Percentiles rank a stretch among this genome's conserved stretches.
Evolutionary conservation across 2,329 filamentous ascomycete species (phyloP).

Genomic region (Penicillium sp.): DNA sequence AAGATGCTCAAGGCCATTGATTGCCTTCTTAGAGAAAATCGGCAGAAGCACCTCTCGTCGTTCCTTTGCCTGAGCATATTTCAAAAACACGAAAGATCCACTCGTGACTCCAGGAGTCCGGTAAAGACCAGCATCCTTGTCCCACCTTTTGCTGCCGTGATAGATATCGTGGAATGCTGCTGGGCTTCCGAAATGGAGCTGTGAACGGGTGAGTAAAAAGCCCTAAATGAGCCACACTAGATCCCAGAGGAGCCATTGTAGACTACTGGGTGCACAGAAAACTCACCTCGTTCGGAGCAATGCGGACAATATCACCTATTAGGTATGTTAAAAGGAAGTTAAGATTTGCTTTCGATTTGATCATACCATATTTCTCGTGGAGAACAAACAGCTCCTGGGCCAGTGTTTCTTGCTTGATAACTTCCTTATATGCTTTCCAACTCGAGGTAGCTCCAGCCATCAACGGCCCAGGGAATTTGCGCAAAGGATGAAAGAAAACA

Average conservation of each 20-base stretch:
- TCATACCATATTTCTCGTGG: not conserved
- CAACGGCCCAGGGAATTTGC: conserved; percentile 13
- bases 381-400: conserved; percentile 3
- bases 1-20: conserved; percentile 8
- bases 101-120: conserved; percentile 9
- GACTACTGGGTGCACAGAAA: not conserved
- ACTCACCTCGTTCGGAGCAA: not conserved
- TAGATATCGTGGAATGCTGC: conserved; percentile 13
- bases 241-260: not conserved
- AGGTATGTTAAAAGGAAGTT: not conserved
- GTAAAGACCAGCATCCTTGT: conserved; percentile 13
- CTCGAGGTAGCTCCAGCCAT: conserved; percentile 11
- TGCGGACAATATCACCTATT: conserved; percentile 1
- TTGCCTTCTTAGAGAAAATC: conserved; percentile 12
- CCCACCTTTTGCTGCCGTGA: conserved; percentile 13
- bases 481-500: conserved; percentile 14
- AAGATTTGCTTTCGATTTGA: too few relatives aligned
- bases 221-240: not conserved
- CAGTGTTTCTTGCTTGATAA: conserved; percentile 9
- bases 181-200: conserved; percentile 12
- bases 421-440: conserved; percentile 15
- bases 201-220: not conserved
- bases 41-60: conserved; percentile 12
- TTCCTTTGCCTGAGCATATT: conserved; percentile 12
- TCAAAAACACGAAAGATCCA: conserved; percentile 11